Conservation (phyloP, 306 rosid species). For the Fragaria ananassa region DNA sequence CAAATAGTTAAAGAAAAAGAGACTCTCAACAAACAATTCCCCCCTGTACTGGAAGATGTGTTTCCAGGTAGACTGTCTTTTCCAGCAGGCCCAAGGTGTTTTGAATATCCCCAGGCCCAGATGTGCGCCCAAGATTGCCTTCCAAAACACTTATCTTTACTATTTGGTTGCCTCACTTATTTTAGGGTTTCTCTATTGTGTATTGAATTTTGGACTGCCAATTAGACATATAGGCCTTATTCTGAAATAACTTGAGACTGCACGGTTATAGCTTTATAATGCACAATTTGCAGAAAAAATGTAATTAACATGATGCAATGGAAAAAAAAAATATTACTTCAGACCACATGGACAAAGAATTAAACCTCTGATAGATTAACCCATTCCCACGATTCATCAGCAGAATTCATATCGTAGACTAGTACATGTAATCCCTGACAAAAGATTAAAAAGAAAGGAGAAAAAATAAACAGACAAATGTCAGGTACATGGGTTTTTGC, state of each 20-base stretch:
- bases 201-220: background rate
- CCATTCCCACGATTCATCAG: conserved; percentile 84
- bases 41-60: background rate
- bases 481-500: background rate
- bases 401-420: conserved; percentile 72
- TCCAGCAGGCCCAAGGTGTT: background rate
- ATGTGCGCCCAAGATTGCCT: background rate
- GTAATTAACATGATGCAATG: background rate
- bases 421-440: conserved; percentile 79
- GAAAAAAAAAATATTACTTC: background rate
- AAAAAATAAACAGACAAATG: background rate
- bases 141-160: background rate
- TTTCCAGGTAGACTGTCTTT: background rate
- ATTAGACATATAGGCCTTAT: background rate
- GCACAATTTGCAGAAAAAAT: background rate
- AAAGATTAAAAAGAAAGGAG: conserved; percentile 2
- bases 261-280: background rate
- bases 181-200: background rate
- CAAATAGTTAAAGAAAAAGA: background rate
- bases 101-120: background rate
- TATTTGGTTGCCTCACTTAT: background rate
- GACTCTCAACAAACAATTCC: background rate
- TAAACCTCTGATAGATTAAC: conserved; percentile 82
- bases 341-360: conserved; percentile 17
- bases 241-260: background rate